Base-by-base conservation (phyloP, 306 rosid genomes). In the Vigna nakashimae region DNA sequence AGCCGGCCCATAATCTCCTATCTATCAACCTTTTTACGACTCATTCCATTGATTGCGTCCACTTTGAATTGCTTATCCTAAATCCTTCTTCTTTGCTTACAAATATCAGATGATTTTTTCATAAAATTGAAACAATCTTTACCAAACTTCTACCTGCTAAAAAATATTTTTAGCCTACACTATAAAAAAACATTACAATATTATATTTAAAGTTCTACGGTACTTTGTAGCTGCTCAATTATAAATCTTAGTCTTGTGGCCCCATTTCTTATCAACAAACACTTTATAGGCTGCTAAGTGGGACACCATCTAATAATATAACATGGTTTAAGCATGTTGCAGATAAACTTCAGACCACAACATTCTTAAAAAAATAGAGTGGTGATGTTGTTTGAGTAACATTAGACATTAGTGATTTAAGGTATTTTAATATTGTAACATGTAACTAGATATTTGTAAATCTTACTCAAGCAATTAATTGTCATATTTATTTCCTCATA, bases 281-380 rank as follows among this genome's bases (percentile, higher is more conserved):
- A 30, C 48, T 58, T 65, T 17, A 30, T 30, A 18, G 69, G 48
- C 20, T 13, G 46, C 49, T 15, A 52, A 34, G 6, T n/a, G 66
- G 34, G 71, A 48, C 26, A 71, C 79, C 58, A 72, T 50, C 24
- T 22, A 50, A 63, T 55, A 12, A 71, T 71, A 48, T 58, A 38
- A 22, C 40, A 9, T 16, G 48, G 20, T 75, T 9, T 63, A 7
- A 76, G 14, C 69, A n/a, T 1, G 17, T 30, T 64, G 69, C 22
- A 14, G 84, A 85, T 85, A 79, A 65, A 82, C 84, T 79, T 79
- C 79, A 75, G 46, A 56, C 65, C 84, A 85, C 84, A 2, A 40
- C 6, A 65, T 75, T 71, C 66, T 45, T 58, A 65, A 70, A 62
- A 60, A 75, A 62, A 46, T 72, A 62, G 51, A 56, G 62, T 17